Evolutionary conservation across 805 yeast species (phyloP).

Genomic region (Brettanomyces bruxellensis): DNA sequence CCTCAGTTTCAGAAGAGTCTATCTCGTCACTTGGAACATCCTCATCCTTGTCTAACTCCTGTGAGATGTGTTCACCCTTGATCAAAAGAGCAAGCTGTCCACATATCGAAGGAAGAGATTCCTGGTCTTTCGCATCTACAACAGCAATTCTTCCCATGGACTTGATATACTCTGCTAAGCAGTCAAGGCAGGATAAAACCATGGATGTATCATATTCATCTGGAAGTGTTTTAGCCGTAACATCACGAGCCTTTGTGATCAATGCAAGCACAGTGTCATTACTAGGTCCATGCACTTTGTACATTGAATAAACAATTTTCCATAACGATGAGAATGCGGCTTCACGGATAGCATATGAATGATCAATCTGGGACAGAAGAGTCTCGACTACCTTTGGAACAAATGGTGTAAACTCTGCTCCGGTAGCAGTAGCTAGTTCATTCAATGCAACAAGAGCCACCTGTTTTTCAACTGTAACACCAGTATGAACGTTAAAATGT

Average conservation of each 20-base stretch:
- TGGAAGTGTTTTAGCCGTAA: constrained; percentile 51
- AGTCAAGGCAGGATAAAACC: constrained; percentile 73
- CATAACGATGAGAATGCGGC: constrained; percentile 76
- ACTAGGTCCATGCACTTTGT: constrained; percentile 40
- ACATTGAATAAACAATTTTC: constrained; percentile 71
- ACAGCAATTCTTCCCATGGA: constrained; percentile 67
- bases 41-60: constrained; percentile 51
- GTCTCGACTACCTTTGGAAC: constrained; percentile 61
- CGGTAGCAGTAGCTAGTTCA: constrained; percentile 84
- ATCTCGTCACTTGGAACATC: constrained; percentile 26
- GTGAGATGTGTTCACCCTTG: constrained; percentile 79
- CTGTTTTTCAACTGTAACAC: constrained; percentile 92
- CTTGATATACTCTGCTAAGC: constrained; percentile 56
- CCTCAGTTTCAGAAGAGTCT: constrained; percentile 46
- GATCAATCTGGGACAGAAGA: constrained; percentile 64
- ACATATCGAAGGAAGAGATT: constrained; percentile 58
- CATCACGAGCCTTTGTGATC: constrained; percentile 56
- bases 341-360: constrained; percentile 86
- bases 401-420: constrained; percentile 67
- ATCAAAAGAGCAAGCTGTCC: constrained; percentile 62
- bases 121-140: constrained; percentile 47
- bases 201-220: constrained; percentile 80
- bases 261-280: constrained; percentile 49
- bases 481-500: constrained; percentile 82
- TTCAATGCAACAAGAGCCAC: constrained; percentile 86